Percentiles rank a stretch among this genome's conserved stretches.
Conservation (phyloP, 2,329 filamentous ascomycete genomes). For the Tolypocladium paradoxum region DNA sequence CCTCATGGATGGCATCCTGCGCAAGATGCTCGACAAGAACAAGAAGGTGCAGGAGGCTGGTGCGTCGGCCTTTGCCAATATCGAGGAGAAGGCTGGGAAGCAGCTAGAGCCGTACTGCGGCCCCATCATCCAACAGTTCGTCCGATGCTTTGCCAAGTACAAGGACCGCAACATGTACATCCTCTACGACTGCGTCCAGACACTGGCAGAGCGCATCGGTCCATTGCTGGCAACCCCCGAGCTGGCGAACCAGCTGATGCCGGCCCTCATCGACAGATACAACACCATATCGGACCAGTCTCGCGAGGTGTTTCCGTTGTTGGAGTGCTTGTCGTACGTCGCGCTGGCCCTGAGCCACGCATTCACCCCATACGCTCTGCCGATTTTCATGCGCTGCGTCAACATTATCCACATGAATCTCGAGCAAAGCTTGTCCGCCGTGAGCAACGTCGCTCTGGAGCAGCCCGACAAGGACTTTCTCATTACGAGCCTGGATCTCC, state of each 20-base stretch:
- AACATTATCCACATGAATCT: constrained; percentile 88
- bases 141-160: constrained; percentile 85
- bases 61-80: constrained; percentile 87
- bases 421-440: constrained; percentile 64
- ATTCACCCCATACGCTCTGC: constrained; percentile 75
- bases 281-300: constrained; percentile 80
- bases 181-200: constrained; percentile 96
- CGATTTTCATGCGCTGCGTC: constrained; percentile 81
- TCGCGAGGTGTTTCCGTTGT: constrained; percentile 81
- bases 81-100: constrained; percentile 85
- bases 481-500: constrained; percentile 84
- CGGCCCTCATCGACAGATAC: constrained; percentile 80
- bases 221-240: constrained; percentile 69
- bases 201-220: constrained; percentile 83
- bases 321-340: constrained; percentile 95
- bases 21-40: constrained; percentile 92
- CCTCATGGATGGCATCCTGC: constrained; percentile 92
- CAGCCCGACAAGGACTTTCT: constrained; percentile 93
- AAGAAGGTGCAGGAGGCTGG: constrained; percentile 97
- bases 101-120: constrained; percentile 75
- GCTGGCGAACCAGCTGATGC: constrained; percentile 82
- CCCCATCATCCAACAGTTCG: constrained; percentile 86
- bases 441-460: constrained; percentile 58
- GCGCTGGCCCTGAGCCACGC: constrained; percentile 71
- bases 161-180: constrained; percentile 99